A percentile compares a stretch with the other conserved stretches of the same genome.
Conservation (phyloP, 2,329 filamentous ascomycete genomes). For the Fusarium stilboides region DNA sequence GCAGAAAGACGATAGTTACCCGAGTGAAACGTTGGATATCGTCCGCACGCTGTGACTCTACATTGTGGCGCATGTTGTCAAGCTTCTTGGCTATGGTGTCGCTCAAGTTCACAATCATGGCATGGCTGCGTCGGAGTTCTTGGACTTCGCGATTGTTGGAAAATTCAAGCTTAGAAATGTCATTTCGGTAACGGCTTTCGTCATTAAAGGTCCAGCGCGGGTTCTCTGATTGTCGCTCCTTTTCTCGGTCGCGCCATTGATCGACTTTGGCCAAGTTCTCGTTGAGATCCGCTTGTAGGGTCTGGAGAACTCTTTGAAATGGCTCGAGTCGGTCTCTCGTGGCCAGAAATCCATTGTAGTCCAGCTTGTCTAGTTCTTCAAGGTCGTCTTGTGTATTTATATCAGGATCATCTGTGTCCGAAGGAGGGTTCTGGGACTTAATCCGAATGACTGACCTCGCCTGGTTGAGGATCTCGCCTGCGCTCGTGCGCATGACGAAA, state of each 20-base stretch:
- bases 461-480: background rate
- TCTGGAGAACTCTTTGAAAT: background rate
- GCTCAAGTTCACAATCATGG: rapidly evolving
- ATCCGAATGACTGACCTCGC: background rate
- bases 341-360: background rate
- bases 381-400: no score
- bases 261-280: background rate
- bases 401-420: no score
- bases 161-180: background rate
- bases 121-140: rapidly evolving
- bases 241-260: background rate
- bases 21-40: slow-evolving; percentile 9
- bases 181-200: background rate
- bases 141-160: background rate
- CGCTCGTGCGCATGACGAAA: background rate
- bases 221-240: background rate
- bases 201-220: slow-evolving; percentile 4
- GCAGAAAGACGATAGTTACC: background rate
- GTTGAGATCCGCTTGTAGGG: background rate
- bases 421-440: no score
- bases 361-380: background rate
- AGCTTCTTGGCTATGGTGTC: background rate
- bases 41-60: background rate
- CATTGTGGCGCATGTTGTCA: background rate
- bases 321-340: background rate